phyloP scores from a whole-genome alignment of 1,139 yeast species.

The Lodderomyces orthopsilosis region DNA sequence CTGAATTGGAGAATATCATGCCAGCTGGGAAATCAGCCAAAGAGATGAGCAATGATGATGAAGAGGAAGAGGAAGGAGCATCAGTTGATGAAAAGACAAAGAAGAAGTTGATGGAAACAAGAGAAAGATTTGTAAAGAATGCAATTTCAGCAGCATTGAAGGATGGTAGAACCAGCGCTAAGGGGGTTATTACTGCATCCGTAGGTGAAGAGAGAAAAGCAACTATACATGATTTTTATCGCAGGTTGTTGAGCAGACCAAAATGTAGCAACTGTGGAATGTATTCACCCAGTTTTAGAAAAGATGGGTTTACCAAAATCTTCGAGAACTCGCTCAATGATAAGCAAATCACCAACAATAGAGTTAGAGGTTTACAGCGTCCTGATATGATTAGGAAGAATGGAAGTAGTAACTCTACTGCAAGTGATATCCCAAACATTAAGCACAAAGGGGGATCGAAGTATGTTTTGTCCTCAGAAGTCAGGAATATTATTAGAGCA shows the following conservation, averaged over 20 bases:
- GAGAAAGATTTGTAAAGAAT: constrained; percentile 69
- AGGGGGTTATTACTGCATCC: constrained; percentile 77
- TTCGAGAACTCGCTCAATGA: constrained; percentile 85
- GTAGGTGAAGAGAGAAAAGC: constrained; percentile 84
- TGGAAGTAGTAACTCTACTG: constrained; percentile 6
- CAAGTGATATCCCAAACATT: constrained; percentile 36
- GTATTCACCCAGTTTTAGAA: constrained; percentile 91
- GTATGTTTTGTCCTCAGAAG: constrained; percentile 83
- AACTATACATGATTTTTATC: constrained; percentile 73
- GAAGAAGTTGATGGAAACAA: constrained; percentile 50
- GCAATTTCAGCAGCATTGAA: constrained; percentile 73
- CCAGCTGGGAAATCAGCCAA: constrained; percentile 29
- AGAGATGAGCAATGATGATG: constrained; percentile 32
- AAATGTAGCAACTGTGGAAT: constrained; percentile 95
- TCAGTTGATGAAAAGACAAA: constrained; percentile 38
- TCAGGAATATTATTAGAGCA: constrained; percentile 69
- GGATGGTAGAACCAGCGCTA: constrained; percentile 66
- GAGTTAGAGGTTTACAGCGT: constrained; percentile 75
- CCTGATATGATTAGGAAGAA: constrained; percentile 59
- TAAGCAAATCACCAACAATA: constrained; percentile 75
- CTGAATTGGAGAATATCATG: constrained; percentile 64
- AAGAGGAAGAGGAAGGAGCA: constrained; percentile 8
- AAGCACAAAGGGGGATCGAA: constrained; percentile 71
- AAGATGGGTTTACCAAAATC: constrained; percentile 90
- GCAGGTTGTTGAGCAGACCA: constrained; percentile 67